Percentiles rank a stretch among this genome's conserved stretches.
Conservation (phyloP, 371 early-diverging fungal species). For the Mucor velutinosus region DNA sequence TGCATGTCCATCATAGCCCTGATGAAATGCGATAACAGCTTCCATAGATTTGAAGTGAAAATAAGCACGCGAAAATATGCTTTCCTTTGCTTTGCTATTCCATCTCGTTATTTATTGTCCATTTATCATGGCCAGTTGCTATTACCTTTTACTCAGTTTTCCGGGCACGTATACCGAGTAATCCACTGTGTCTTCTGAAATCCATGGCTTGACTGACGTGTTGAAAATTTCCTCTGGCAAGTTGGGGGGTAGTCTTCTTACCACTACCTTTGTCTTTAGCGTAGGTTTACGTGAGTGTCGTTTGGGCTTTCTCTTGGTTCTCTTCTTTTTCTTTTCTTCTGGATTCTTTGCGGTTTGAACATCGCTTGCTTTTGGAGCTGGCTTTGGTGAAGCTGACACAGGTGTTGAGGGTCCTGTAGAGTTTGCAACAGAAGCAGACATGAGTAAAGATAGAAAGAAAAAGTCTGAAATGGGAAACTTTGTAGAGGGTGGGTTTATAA, state of each 20-base stretch:
- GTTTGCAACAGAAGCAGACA: background rate
- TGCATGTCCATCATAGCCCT: slow-evolving; percentile 76
- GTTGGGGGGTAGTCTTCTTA: slow-evolving; percentile 80
- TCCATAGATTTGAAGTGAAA: slow-evolving; percentile 74
- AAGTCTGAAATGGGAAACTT: background rate
- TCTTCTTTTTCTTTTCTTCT: slow-evolving; percentile 33
- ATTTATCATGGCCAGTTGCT: too few species aligned
- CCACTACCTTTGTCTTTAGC: slow-evolving; percentile 72
- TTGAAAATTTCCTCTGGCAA: slow-evolving; percentile 74
- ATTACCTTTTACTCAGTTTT: slow-evolving; percentile 37
- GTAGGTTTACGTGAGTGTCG: slow-evolving; percentile 31
- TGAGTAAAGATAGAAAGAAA: background rate
- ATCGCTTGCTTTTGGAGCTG: background rate
- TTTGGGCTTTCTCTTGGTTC: slow-evolving; percentile 37
- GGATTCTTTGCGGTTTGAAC: background rate
- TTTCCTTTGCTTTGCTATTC: slow-evolving; percentile 70
- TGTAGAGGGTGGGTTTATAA: background rate
- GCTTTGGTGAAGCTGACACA: background rate
- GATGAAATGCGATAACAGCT: slow-evolving; percentile 70
- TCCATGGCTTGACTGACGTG: slow-evolving; percentile 63
- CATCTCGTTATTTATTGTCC: background rate
- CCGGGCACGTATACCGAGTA: slow-evolving; percentile 69
- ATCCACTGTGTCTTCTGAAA: slow-evolving; percentile 52
- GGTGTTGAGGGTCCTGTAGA: background rate
- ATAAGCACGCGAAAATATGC: slow-evolving; percentile 76